phyloP scores from a whole-genome alignment of 106 monocot species.

The Platanthera zijinensis region DNA sequence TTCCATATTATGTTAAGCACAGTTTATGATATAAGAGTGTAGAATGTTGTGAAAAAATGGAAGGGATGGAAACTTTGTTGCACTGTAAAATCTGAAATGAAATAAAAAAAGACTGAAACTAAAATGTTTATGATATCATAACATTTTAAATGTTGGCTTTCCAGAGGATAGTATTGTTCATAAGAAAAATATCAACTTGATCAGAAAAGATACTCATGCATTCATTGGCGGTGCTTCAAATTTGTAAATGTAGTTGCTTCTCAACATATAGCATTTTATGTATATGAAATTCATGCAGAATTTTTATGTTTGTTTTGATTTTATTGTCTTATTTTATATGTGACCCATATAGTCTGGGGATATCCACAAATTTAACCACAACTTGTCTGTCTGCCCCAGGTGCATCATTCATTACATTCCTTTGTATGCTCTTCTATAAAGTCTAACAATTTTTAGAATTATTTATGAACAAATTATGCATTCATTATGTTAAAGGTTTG shows the following conservation, averaged over 20 bases:
- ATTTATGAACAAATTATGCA: background rate
- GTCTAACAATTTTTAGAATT: background rate
- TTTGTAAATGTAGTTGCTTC: slow-evolving; percentile 30
- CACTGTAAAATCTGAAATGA: no score
- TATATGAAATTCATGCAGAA: background rate
- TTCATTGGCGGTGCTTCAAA: slow-evolving; percentile 39
- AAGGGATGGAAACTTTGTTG: no score
- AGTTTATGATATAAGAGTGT: no score
- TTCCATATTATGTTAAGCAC: no score
- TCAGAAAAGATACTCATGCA: slow-evolving; percentile 16
- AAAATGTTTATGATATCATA: no score
- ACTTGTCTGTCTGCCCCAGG: slow-evolving; percentile 20
- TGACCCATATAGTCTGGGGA: slow-evolving; percentile 49
- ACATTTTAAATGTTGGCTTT: background rate
- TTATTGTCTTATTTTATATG: slow-evolving; percentile 20
- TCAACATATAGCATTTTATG: background rate
- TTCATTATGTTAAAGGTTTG: no score
- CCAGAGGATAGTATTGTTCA: slow-evolving; percentile 8
- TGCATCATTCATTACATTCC: slow-evolving; percentile 5
- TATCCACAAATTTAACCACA: slow-evolving; percentile 22
- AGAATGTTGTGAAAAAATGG: no score
- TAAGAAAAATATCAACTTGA: slow-evolving; percentile 5
- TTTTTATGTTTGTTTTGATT: background rate
- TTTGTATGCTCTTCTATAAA: background rate
- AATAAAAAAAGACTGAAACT: no score